Evolutionary conservation across 768 basidiomycete genomes (phyloP).

Genomic region (Chlorophyllum brunneum): DNA sequence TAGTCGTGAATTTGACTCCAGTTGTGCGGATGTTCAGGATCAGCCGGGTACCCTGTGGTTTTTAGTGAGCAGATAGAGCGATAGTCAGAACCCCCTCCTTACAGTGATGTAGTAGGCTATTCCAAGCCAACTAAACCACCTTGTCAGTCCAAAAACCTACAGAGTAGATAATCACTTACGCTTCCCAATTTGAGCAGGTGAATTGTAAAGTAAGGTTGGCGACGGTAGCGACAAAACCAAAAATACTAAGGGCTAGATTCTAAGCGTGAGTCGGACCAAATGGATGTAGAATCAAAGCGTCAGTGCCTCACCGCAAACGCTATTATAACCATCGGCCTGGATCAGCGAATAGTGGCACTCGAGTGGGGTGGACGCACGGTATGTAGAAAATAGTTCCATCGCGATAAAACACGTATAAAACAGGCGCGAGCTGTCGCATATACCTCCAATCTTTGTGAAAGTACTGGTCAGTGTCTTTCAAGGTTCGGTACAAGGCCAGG

Average conservation of each 20-base stretch:
- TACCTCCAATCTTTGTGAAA: background rate
- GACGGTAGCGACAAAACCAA: constrained; percentile 2
- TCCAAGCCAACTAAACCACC: background rate
- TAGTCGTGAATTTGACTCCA: background rate
- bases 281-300: background rate
- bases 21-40: constrained; percentile 12
- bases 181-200: constrained; percentile 11
- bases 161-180: background rate
- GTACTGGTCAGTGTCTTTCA: background rate
- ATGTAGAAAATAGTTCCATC: constrained; percentile 9
- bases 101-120: constrained; percentile 5
- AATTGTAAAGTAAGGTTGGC: background rate
- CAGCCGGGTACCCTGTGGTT: constrained; percentile 5
- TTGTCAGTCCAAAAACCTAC: background rate
- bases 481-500: background rate
- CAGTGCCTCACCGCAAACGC: background rate
- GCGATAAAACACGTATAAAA: constrained; percentile 9
- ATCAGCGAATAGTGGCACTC: background rate
- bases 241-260: constrained; percentile 1
- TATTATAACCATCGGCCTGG: background rate
- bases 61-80: background rate
- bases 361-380: background rate
- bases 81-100: background rate
- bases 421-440: background rate
- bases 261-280: background rate